Conservation (phyloP, 2,329 filamentous ascomycete species). For the Nemania sp. region DNA sequence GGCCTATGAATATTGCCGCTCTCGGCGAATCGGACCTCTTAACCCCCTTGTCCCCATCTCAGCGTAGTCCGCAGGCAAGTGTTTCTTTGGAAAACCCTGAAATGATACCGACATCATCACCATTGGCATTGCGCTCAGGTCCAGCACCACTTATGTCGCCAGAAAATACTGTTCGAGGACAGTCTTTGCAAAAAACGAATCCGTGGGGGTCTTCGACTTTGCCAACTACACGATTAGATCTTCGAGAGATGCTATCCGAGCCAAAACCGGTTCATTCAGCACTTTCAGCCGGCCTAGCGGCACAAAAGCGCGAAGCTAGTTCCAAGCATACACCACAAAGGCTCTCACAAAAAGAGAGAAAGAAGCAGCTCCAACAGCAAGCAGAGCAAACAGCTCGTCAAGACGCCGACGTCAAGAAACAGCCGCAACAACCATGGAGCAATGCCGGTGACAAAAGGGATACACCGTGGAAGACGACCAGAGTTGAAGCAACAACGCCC, state of each 20-base stretch:
- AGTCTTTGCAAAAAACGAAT: constrained; percentile 35
- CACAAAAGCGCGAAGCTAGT: constrained; percentile 50
- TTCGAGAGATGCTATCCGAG: constrained; percentile 75
- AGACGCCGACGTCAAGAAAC: constrained; percentile 38
- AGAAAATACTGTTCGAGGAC: constrained; percentile 20
- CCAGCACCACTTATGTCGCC: constrained; percentile 14
- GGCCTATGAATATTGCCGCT: constrained; percentile 18
- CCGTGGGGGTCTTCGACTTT: constrained; percentile 58
- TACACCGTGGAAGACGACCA: constrained; percentile 69
- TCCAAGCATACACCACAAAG: constrained; percentile 55
- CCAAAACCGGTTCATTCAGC: constrained; percentile 54
- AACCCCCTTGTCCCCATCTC: constrained; percentile 40
- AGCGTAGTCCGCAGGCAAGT: constrained; percentile 46
- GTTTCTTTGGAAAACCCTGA: constrained; percentile 28
- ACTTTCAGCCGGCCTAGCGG: constrained; percentile 57
- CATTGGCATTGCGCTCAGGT: constrained; percentile 9
- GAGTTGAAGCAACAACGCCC: constrained; percentile 51
- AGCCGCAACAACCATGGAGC: constrained; percentile 51
- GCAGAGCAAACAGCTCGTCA: constrained; percentile 48
- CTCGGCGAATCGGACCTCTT: constrained; percentile 38
- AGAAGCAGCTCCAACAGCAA: constrained; percentile 75
- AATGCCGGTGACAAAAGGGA: constrained; percentile 45
- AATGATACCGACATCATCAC: constrained; percentile 19
- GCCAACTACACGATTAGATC: constrained; percentile 66
- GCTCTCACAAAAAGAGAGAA: constrained; percentile 90